Evolutionary conservation across 1,284 basidiomycete species (phyloP).

Genomic region (Malassezia furfur): DNA sequence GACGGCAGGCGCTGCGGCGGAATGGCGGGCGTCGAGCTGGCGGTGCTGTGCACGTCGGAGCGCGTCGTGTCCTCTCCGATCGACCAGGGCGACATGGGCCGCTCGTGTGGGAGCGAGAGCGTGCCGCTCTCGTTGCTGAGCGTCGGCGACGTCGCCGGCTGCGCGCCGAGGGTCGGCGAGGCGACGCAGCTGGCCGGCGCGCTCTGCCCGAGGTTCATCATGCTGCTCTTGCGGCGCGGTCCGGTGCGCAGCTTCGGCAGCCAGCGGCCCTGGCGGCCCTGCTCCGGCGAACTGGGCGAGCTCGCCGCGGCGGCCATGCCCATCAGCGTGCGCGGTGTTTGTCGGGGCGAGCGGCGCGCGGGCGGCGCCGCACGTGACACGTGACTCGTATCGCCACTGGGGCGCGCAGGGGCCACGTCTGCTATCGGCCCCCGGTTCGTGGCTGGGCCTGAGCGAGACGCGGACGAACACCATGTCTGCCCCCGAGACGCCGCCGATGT

Average conservation of each 20-base stretch:
- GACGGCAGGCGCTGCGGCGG: not conserved
- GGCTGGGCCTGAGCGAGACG: not conserved
- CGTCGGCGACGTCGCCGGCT: not conserved
- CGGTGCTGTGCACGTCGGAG: not conserved
- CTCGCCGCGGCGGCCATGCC: constrained; percentile 4
- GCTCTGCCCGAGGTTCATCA: not conserved
- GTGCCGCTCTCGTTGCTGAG: not conserved
- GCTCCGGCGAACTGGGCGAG: not conserved
- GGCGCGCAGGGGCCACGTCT: constrained; percentile 14
- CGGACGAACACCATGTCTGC: constrained; percentile 12
- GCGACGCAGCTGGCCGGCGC: not conserved
- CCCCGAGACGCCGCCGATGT: constrained; percentile 19
- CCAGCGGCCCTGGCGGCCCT: constrained; percentile 3
- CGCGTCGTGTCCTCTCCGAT: not conserved
- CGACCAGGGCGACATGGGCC: not conserved
- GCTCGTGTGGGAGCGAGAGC: not conserved
- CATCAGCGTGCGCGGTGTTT: not conserved
- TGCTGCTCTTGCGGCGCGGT: constrained; percentile 1
- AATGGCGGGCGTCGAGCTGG: not conserved
- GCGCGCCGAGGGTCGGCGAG: not conserved
- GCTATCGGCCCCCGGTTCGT: not conserved
- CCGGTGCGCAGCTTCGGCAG: not conserved
- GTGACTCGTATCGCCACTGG: not conserved
- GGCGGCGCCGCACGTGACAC: constrained; percentile 1
- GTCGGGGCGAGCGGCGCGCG: not conserved